phyloP scores from a whole-genome alignment of 306 rosid genomes.

The Vigna trinervia region DNA sequence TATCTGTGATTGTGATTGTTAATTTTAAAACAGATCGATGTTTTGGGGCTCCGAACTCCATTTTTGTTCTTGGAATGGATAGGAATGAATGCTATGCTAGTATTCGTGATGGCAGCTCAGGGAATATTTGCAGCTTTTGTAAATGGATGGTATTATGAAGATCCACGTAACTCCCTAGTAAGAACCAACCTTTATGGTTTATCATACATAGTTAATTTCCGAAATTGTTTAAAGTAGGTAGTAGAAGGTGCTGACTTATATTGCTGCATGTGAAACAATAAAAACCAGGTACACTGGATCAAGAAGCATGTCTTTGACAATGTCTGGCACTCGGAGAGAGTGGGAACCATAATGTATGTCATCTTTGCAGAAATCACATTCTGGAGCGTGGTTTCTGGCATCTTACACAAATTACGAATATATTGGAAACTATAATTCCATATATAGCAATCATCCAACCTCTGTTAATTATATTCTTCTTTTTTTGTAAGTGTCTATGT shows the following conservation, averaged over 20 bases:
- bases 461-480: conserved; percentile 4
- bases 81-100: conserved; percentile 95
- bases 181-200: conserved; percentile 27
- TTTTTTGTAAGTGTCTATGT: not conserved
- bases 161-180: conserved; percentile 60
- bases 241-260: not conserved
- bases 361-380: conserved; percentile 83
- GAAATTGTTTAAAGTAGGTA: not conserved
- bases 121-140: conserved; percentile 90
- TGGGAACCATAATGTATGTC: conserved; percentile 82
- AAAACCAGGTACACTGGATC: conserved; percentile 80
- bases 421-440: conserved; percentile 67
- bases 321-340: conserved; percentile 81
- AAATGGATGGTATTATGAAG: conserved; percentile 81
- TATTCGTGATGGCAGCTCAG: conserved; percentile 86
- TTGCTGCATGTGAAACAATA: conserved; percentile 5
- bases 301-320: conserved; percentile 68
- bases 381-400: conserved; percentile 81
- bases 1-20: not conserved
- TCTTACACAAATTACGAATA: conserved; percentile 78
- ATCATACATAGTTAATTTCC: not conserved
- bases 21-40: conserved; percentile 60
- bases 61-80: conserved; percentile 91
- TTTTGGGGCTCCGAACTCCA: conserved; percentile 75
- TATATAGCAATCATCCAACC: not conserved